Evolutionary conservation across 345 rosid genomes (phyloP), one percentile per base, ranked within the genome.

Genomic region (Hibiscus mutabilis): DNA sequence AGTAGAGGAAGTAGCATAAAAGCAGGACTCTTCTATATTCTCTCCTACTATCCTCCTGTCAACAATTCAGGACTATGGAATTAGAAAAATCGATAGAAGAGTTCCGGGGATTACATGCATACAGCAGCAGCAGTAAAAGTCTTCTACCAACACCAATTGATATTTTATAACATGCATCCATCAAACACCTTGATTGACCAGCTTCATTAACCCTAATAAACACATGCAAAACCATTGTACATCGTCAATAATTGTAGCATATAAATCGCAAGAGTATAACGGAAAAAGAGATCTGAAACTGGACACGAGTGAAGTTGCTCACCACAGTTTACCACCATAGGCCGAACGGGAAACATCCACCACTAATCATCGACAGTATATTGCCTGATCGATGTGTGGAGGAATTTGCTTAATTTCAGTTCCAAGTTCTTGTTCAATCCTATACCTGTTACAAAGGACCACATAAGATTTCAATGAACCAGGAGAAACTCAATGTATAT

Each of bases 361-460:
- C 78, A 72, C 71, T 67, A 21, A 66, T 84, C 82, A 92, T 81
- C 74, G 91, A 83, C 98, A 96, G 80, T 96, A 96, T 67, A 92
- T 92, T 71, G 89, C 96, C 84, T 81, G 91, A 82, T 96, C 99
- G 64, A 96, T 89, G 72, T 86, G 91, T 3, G 98, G 96, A 69
- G 99, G 98, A 78, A 96, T 96, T 83, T 92, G 96, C 83, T 96
- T 96, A 72, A 96, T 92, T 84, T 96, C 97, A 55, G 98, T 96
- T 40, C 99, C 99, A 70, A 96, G 98, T 82, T 96, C 99, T 81
- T 92, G 99, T 79, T 96, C 99, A 78, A 94, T 96, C 91, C 96
- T 92, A 77, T 96, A 96, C 96, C 99, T 96, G 96, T 76, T 66
- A 35, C 19, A 58, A 21, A 68, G 33, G 19, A 8, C 70, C 22